Evolutionary conservation across 139 green algal genomes (phyloP), one percentile per base, ranked within the genome.

Genomic region (Prasinococcaceae sp.): DNA sequence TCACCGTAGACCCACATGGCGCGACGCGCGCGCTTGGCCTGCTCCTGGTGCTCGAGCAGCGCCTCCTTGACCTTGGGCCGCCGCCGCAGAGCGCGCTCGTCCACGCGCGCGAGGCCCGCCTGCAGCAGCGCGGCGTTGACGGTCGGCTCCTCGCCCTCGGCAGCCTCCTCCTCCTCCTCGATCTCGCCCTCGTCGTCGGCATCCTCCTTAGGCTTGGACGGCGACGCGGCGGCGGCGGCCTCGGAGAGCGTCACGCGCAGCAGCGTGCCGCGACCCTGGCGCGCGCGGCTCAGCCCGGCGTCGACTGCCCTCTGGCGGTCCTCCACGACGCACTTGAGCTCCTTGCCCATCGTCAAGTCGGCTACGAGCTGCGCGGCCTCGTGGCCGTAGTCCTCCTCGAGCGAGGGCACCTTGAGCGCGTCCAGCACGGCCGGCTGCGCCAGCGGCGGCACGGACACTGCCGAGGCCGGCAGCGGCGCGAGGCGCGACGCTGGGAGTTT

Each of bases 81-180:
- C 29, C 50, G 39, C 20, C 66, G 19, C 14, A 71, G 55, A 29
- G 84, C 90, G 55, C 61, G 72, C 22, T 69, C 72, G 65, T 94
- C 79, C 60, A 94, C 64, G 47, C 74, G 81, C 25, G 67, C 82
- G 26, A 97, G 72, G 19, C 89, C 86, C 30, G 62, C 58, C 29
- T 74, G 53, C 22, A 94, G 60, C 54, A 97, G 77, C 30, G 72
- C 58, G 9, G 76, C 55, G 26, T 75, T 78, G 19, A 90, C 58
- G 64, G n/a, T n/a, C n/a, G n/a, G n/a, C n/a, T n/a, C n/a, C n/a
- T n/a, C n/a, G n/a, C n/a, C n/a, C n/a, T n/a, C n/a, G n/a, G n/a
- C n/a, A n/a, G n/a, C n/a, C n/a, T n/a, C n/a, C n/a, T n/a, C n/a
- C n/a, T n/a, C n/a, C n/a, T n/a, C n/a, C n/a, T n/a, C n/a, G n/a